Conservation (phyloP, 495 filamentous ascomycete species). For the Pyrenula massariospora region DNA sequence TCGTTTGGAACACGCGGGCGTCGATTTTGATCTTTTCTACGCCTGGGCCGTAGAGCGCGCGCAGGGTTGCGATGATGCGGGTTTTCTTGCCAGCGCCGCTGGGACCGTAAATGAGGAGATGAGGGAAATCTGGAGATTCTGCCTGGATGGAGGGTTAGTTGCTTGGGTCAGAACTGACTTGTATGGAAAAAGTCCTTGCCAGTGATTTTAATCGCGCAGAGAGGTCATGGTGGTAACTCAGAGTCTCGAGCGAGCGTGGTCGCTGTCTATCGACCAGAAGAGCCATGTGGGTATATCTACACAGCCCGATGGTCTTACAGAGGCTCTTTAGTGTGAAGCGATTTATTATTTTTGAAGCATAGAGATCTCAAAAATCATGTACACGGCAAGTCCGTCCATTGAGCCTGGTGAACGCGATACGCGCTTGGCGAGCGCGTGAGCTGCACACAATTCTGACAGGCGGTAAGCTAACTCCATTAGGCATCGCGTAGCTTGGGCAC, state of each 20-base stretch:
- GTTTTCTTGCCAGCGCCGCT: slow-evolving; percentile 97
- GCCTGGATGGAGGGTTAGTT: slow-evolving; percentile 41
- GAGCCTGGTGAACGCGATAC: no score
- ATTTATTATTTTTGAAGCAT: no score
- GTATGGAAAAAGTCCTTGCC: slow-evolving; percentile 34
- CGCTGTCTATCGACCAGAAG: slow-evolving; percentile 92
- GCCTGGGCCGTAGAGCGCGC: slow-evolving; percentile 81
- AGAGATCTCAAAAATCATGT: no score
- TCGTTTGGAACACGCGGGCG: slow-evolving; percentile 89
- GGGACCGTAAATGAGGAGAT: slow-evolving; percentile 91
- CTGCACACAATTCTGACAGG: no score
- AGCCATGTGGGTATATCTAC: no score
- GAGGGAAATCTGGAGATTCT: slow-evolving; percentile 92
- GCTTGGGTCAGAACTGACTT: slow-evolving; percentile 2
- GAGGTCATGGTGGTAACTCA: slow-evolving; percentile 82
- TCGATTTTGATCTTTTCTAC: slow-evolving; percentile 98
- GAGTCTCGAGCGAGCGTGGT: slow-evolving; percentile 73
- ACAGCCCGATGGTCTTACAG: no score
- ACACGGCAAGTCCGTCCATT: no score
- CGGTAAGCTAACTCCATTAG: no score
- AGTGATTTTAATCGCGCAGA: slow-evolving; percentile 79
- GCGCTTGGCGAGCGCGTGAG: no score
- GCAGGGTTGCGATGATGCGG: slow-evolving; percentile 83
- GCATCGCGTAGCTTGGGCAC: no score
- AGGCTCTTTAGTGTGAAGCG: no score